phyloP scores from a whole-genome alignment of 768 basidiomycete genomes.

The Bullera alba region DNA sequence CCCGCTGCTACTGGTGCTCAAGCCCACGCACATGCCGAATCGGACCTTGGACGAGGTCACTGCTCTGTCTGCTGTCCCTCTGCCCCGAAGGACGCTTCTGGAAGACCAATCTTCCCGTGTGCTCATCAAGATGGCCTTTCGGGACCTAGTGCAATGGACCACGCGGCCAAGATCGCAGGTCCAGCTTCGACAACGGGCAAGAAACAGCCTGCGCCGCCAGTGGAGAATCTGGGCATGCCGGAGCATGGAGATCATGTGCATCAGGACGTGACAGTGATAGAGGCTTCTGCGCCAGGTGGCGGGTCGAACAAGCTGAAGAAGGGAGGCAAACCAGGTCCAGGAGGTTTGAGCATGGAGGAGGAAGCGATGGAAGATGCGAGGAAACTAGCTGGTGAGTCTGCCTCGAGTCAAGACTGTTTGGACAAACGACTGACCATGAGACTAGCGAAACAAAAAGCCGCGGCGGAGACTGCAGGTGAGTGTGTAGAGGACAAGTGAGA shows the following conservation, averaged over 20 bases:
- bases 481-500: background rate
- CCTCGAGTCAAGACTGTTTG: too few relatives aligned
- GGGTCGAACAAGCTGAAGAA: constrained; percentile 11
- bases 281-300: background rate
- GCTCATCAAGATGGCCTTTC: constrained; percentile 27
- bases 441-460: constrained; percentile 34
- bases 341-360: constrained; percentile 6
- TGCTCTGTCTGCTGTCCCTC: constrained; percentile 33
- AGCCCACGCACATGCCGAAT: constrained; percentile 9
- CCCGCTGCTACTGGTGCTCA: constrained; percentile 1
- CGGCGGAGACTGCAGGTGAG: constrained; percentile 33
- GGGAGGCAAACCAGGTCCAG: background rate
- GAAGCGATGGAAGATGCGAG: constrained; percentile 33
- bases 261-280: background rate
- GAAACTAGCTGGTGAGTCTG: constrained; percentile 28
- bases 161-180: background rate
- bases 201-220: background rate
- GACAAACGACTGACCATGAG: background rate
- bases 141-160: background rate
- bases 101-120: constrained; percentile 23
- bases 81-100: constrained; percentile 15
- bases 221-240: too few relatives aligned
- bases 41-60: constrained; percentile 22
- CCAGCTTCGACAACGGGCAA: constrained; percentile 5
- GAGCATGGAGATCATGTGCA: background rate